These are phyloP conservation scores for Lentinula boryana DNA, from an alignment of 768 basidiomycete genomes.

Conservation along the genomic window DNA sequence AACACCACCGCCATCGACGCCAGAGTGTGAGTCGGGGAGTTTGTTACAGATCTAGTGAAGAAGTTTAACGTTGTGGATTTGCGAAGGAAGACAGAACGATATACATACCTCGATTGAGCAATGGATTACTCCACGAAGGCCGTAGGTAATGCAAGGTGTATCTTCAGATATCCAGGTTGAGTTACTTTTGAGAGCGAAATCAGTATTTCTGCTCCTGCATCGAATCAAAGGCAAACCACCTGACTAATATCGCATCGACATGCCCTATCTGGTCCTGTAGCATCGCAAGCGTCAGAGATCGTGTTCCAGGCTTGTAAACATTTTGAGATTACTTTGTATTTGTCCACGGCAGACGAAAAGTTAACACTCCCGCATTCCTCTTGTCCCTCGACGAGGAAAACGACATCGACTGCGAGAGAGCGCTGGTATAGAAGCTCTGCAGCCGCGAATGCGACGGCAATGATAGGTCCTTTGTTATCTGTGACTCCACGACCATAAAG, in stretches of 20 bases:
- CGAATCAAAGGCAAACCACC: slow-evolving; percentile 32
- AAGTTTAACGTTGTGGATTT: not conserved
- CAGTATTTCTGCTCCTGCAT: not conserved
- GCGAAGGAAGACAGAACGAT: not conserved
- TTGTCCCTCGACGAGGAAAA: slow-evolving; percentile 93
- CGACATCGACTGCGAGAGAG: slow-evolving; percentile 77
- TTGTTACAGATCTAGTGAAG: slow-evolving; percentile 55
- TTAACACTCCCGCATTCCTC: slow-evolving; percentile 93
- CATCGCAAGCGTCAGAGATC: slow-evolving; percentile 3
- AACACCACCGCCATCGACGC: slow-evolving; percentile 86
- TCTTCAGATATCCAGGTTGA: slow-evolving; percentile 96
- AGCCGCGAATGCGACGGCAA: slow-evolving; percentile 87
- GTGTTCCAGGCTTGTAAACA: not conserved
- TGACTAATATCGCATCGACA: slow-evolving; percentile 86
- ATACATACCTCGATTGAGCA: slow-evolving; percentile 61
- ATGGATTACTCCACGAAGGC: slow-evolving; percentile 90
- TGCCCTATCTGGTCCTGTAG: slow-evolving; percentile 72
- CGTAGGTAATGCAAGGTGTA: slow-evolving; percentile 91
- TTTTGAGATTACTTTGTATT: slow-evolving; percentile 53
- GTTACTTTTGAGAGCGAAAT: slow-evolving; percentile 45
- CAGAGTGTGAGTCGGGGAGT: slow-evolving; percentile 84
- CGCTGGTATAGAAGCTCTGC: slow-evolving; percentile 70
- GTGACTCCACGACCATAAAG: slow-evolving; percentile 88
- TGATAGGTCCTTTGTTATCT: slow-evolving; percentile 94
- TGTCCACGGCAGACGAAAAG: slow-evolving; percentile 70